Conservation (phyloP, 2,329 filamentous ascomycete species). For the Pseudodiploospora longispora region DNA sequence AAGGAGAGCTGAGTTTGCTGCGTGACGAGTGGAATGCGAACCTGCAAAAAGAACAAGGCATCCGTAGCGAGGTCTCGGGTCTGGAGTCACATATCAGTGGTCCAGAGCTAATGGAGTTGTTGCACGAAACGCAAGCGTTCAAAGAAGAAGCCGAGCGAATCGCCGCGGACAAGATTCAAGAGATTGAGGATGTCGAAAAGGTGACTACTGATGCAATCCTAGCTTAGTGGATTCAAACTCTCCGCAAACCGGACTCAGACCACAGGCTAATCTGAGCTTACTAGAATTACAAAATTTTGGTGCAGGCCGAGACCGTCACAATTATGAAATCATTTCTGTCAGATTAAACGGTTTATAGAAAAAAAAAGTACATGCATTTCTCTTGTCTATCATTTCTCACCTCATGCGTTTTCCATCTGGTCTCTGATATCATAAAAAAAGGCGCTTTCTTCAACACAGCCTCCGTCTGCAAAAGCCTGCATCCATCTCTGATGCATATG, state of each 20-base stretch:
- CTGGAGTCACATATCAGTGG: no score
- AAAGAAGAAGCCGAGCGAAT: slow-evolving; percentile 15
- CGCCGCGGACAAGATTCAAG: slow-evolving; percentile 10
- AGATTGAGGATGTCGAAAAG: slow-evolving; percentile 20
- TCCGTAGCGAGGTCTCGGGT: neutral
- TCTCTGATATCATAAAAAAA: no score
- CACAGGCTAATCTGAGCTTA: neutral
- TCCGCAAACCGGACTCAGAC: no score
- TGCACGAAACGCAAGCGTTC: slow-evolving; percentile 8
- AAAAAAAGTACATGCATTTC: slow-evolving; percentile 5
- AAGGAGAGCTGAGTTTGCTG: slow-evolving; percentile 14
- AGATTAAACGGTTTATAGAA: neutral
- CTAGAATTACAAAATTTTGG: slow-evolving; percentile 21
- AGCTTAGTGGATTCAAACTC: neutral
- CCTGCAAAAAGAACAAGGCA: neutral
- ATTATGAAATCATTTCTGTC: slow-evolving; percentile 16
- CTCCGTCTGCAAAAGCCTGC: no score
- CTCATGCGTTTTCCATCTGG: no score
- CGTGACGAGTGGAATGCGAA: slow-evolving; percentile 13
- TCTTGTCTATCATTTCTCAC: slow-evolving; percentile 8
- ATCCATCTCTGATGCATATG: no score
- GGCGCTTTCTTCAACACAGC: no score
- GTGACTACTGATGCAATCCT: slow-evolving; percentile 9
- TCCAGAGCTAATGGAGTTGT: no score
- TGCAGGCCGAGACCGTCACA: slow-evolving; percentile 17